Evolutionary conservation across 73 alveolate species (phyloP).

Genomic region (Stentor roeselii): DNA sequence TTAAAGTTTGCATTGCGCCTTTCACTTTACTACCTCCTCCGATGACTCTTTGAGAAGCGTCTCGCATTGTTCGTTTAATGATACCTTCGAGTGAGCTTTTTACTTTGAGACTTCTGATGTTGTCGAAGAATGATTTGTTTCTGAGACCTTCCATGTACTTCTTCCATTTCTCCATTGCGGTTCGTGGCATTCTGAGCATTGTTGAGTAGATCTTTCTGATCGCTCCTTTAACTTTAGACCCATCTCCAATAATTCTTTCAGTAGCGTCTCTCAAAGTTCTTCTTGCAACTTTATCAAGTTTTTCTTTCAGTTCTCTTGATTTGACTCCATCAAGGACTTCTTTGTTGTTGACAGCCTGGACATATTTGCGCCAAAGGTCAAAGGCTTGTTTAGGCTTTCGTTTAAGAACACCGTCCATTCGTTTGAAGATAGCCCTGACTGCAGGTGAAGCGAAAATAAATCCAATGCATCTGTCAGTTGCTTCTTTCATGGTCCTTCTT

Average conservation of each 20-base stretch:
- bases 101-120: background rate
- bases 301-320: background rate
- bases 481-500: too few species aligned
- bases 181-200: background rate
- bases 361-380: too few species aligned
- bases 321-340: background rate
- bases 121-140: background rate
- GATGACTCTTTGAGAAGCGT: background rate
- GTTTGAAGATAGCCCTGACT: too few species aligned
- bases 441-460: too few species aligned
- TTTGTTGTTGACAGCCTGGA: too few species aligned
- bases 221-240: background rate
- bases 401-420: too few species aligned
- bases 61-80: background rate
- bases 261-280: slow-evolving; percentile 2
- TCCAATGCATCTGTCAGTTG: too few species aligned
- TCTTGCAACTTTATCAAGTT: background rate
- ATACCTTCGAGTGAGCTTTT: background rate
- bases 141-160: background rate
- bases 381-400: too few species aligned
- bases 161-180: background rate
- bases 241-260: background rate
- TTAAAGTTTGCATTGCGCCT: background rate
- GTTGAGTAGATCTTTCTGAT: background rate
- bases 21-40: background rate